phyloP scores from a whole-genome alignment of 768 basidiomycete species.

The Pluteus cervinus region DNA sequence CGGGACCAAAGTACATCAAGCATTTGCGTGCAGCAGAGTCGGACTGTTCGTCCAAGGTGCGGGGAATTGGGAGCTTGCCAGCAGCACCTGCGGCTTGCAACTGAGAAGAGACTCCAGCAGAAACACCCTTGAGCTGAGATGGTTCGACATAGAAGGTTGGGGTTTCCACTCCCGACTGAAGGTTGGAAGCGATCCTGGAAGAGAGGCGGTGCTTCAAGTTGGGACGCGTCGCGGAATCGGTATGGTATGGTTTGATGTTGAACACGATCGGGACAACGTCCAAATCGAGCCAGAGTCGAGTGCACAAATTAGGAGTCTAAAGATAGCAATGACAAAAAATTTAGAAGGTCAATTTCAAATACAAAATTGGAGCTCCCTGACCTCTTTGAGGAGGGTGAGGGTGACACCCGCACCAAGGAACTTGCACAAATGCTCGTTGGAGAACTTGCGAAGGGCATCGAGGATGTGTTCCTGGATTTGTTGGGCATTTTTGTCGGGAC shows the following conservation, averaged over 20 bases:
- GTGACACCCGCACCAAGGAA: conserved; percentile 83
- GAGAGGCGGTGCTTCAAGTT: conserved; percentile 81
- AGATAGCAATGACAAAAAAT: conserved; percentile 16
- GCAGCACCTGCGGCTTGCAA: conserved; percentile 39
- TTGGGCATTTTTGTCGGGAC: conserved; percentile 48
- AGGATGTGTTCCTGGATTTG: conserved; percentile 62
- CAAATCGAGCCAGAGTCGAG: conserved; percentile 75
- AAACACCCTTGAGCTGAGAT: conserved; percentile 40
- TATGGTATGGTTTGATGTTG: conserved; percentile 80
- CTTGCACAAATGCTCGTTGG: conserved; percentile 75
- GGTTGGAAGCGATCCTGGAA: conserved; percentile 73
- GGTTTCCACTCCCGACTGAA: conserved; percentile 71
- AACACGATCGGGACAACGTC: conserved; percentile 84
- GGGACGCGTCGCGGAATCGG: conserved; percentile 70
- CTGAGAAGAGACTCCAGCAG: conserved; percentile 45
- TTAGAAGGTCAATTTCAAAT: conserved; percentile 11
- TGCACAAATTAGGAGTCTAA: conserved; percentile 77
- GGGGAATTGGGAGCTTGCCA: conserved; percentile 62
- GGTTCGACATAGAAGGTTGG: conserved; percentile 65
- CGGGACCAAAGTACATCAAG: conserved; percentile 77
- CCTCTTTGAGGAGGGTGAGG: conserved; percentile 63
- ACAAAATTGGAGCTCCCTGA: conserved; percentile 18
- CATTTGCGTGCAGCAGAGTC: conserved; percentile 84
- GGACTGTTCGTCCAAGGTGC: conserved; percentile 79
- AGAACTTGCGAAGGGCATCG: conserved; percentile 64